Percentiles rank a stretch among this genome's conserved stretches.
Evolutionary conservation across 768 basidiomycete species (phyloP).

Genomic region (Trametes meyenii): DNA sequence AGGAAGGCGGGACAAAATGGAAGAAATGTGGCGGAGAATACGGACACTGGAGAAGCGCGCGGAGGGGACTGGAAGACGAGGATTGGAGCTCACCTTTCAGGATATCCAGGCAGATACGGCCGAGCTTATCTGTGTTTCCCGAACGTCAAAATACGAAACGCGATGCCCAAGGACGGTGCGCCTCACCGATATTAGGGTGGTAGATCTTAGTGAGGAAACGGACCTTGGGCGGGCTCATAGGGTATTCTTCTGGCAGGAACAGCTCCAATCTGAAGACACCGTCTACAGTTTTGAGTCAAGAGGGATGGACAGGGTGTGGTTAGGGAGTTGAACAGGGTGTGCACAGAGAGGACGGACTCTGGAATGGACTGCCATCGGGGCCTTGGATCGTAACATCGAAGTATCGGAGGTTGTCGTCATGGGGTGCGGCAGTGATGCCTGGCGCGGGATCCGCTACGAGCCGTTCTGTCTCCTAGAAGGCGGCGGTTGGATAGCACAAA

Average conservation of each 20-base stretch:
- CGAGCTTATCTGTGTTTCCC: conserved; percentile 80
- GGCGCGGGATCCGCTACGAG: conserved; percentile 96
- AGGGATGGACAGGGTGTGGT: background rate
- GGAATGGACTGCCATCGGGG: conserved; percentile 92
- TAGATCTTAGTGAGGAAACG: conserved; percentile 98
- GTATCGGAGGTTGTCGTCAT: conserved; percentile 97
- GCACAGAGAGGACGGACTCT: conserved; percentile 42
- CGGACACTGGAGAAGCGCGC: background rate
- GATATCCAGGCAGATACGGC: conserved; percentile 97
- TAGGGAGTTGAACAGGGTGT: background rate
- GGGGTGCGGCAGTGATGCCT: conserved; percentile 92
- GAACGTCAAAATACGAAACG: background rate
- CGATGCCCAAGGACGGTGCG: background rate
- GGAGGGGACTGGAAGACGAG: background rate
- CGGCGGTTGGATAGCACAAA: background rate
- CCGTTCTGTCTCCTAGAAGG: conserved; percentile 88
- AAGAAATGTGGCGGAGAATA: background rate
- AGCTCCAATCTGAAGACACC: conserved; percentile 96
- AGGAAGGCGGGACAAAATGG: background rate
- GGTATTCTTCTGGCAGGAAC: conserved; percentile 98
- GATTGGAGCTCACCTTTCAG: conserved; percentile 71
- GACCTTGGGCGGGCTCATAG: conserved; percentile 99
- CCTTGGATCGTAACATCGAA: conserved; percentile 98
- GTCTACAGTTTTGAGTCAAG: conserved; percentile 46
- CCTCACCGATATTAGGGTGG: conserved; percentile 97